Percentiles rank a stretch among this genome's conserved stretches.
Conservation (phyloP, 148 eudicot species). For the Camellia granthamiana region DNA sequence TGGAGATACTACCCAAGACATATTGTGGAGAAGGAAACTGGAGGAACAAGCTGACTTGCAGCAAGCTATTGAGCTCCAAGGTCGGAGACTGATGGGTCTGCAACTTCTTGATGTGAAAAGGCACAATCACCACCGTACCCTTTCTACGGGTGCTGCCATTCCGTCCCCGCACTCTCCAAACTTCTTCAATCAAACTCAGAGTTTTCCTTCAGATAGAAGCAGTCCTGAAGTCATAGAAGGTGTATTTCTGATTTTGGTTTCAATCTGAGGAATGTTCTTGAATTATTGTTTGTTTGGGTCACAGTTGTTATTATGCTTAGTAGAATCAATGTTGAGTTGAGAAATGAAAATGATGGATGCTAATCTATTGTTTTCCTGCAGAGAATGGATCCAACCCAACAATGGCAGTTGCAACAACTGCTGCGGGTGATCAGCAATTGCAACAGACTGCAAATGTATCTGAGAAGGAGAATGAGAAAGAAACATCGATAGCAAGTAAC, state of each 20-base stretch:
- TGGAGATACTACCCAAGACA: conserved; percentile 51
- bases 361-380: conserved; percentile 19
- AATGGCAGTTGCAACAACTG: conserved; percentile 20
- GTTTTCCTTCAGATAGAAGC: conserved; percentile 40
- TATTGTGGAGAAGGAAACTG: conserved; percentile 72
- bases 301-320: too few relatives aligned
- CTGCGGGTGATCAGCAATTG: conserved; percentile 29
- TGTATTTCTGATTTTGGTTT: not conserved
- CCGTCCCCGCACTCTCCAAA: conserved; percentile 59
- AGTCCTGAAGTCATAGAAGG: conserved; percentile 55
- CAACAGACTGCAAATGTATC: conserved; percentile 42
- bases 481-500: conserved; percentile 28
- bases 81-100: conserved; percentile 61
- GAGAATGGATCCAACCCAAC: conserved; percentile 48
- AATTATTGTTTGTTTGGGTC: not conserved
- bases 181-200: conserved; percentile 37
- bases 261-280: too few relatives aligned
- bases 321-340: not conserved
- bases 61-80: conserved; percentile 73
- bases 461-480: conserved; percentile 57
- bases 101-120: conserved; percentile 75
- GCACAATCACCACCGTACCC: conserved; percentile 53
- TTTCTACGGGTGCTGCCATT: conserved; percentile 49
- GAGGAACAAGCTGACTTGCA: conserved; percentile 82
- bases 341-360: not conserved